phyloP scores from a whole-genome alignment of 2,329 filamentous ascomycete genomes.

The Phyllosticta capitalensis region DNA sequence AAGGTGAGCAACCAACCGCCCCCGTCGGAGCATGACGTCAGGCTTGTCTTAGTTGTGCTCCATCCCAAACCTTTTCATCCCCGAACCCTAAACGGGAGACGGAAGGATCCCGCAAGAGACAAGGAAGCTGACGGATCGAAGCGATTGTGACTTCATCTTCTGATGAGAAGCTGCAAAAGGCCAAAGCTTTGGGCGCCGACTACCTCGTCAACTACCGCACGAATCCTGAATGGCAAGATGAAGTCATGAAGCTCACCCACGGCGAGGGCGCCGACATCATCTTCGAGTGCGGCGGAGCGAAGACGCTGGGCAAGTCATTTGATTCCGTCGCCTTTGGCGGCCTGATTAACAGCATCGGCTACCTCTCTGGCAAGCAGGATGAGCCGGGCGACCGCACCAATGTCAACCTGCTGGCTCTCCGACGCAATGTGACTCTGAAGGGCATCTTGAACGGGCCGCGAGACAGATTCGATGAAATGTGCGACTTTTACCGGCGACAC shows the following conservation, averaged over 20 bases:
- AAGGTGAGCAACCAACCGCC: conserved; percentile 10
- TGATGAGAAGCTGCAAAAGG: conserved; percentile 23
- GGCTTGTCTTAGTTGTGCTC: background rate
- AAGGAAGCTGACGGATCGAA: conserved; percentile 6
- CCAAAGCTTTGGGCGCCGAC: conserved; percentile 48
- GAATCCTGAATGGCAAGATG: conserved; percentile 49
- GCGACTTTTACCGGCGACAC: conserved; percentile 32
- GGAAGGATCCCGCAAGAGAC: background rate
- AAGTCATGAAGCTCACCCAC: conserved; percentile 40
- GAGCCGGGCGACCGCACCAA: conserved; percentile 45
- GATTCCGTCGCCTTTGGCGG: conserved; percentile 35
- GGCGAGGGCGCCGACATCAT: conserved; percentile 39
- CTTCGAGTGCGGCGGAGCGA: conserved; percentile 43
- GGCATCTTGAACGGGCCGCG: conserved; percentile 55
- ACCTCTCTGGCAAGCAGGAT: conserved; percentile 46
- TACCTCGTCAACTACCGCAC: conserved; percentile 53
- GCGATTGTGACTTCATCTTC: conserved; percentile 32
- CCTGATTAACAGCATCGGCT: conserved; percentile 32
- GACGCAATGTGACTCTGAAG: conserved; percentile 44
- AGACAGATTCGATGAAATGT: conserved; percentile 40
- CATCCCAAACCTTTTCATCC: background rate
- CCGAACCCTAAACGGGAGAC: background rate
- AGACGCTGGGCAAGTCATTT: conserved; percentile 38
- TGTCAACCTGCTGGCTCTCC: conserved; percentile 48
- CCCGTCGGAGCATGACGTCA: background rate